Base-by-base conservation (phyloP, 495 filamentous ascomycete species). In the Tirmania nivea region DNA sequence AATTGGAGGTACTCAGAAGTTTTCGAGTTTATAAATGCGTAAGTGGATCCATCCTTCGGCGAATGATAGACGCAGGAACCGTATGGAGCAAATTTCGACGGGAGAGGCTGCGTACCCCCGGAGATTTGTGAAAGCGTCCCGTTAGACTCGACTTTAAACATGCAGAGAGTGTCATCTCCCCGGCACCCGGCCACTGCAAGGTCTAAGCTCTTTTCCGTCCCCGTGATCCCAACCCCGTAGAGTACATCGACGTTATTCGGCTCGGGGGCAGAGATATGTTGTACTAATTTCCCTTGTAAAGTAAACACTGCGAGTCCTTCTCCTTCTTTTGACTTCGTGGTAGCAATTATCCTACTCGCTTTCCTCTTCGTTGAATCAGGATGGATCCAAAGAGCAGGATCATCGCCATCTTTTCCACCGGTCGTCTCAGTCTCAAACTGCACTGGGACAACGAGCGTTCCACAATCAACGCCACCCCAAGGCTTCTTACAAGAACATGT, bases 171-270 rank as follows among this genome's bases (percentile, higher is more conserved):
- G 25, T 67, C 61, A 48, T 68, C 65, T 34, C 54, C 53, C 31
- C 65, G 58, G 49, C 66, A 68, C 53, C 61, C 65, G 16, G 65
- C 65, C 37, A 61, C 66, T 8, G 54, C 56, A 35, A 68, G 48
- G 56, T 68, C 64, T 10, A 61, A 52, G 51, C 57, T 25, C 58
- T 56, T 37, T 60, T 58, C 19, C 61, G 58, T 48, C 56, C 56
- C 35, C 55, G 53, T 4, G 17, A 45, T 45, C 8, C 8, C 39
- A 51, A 68, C 65, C n/a, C 53, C 53, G 51, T 68, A 68, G 51
- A 69, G 63, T 5, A 67, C 59, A 57, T 69, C 67, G 2, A 68
- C 62, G 20, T 69, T 69, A 34, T 69, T 64, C 9, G 67, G 67
- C 19, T 68, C 62, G 1, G 49, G 62, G 2, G 62, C 65, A 14